These are phyloP conservation scores for Nadsonia starkeyi-henricii DNA, from an alignment of 1,139 yeast species.

Conservation along the genomic window DNA sequence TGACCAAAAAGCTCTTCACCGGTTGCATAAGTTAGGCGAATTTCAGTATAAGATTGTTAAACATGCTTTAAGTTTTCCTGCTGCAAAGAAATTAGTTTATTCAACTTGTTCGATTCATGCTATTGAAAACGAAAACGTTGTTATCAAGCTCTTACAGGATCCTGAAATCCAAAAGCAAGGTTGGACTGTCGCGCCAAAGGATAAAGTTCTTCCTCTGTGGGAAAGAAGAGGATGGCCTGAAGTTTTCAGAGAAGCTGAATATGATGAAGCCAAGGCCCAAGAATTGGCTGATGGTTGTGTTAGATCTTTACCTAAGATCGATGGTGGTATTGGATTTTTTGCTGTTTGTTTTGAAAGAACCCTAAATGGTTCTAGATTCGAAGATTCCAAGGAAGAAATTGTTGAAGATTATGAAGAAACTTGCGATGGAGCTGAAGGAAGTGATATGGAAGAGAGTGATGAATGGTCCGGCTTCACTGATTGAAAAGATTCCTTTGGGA, in stretches of 20 bases:
- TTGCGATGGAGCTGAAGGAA: background rate
- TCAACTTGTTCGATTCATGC: slow-evolving; percentile 93
- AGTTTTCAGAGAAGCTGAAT: slow-evolving; percentile 39
- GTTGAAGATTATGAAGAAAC: background rate
- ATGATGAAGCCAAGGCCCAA: slow-evolving; percentile 31
- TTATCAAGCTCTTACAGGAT: slow-evolving; percentile 58
- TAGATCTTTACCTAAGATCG: slow-evolving; percentile 69
- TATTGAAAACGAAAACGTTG: slow-evolving; percentile 88
- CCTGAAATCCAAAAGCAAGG: slow-evolving; percentile 44
- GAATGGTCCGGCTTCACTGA: slow-evolving; percentile 23
- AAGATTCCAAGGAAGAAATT: background rate
- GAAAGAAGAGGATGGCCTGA: slow-evolving; percentile 62
- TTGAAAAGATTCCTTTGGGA: background rate
- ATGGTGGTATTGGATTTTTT: slow-evolving; percentile 95
- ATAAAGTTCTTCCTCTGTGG: slow-evolving; percentile 69
- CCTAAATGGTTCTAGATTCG: background rate
- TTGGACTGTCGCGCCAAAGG: slow-evolving; percentile 58
- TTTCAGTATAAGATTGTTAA: slow-evolving; percentile 79
- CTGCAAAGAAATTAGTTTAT: slow-evolving; percentile 67
- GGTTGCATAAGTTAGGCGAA: slow-evolving; percentile 61
- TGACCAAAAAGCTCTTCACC: slow-evolving; percentile 31
- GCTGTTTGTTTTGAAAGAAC: slow-evolving; percentile 62
- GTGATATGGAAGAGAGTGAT: slow-evolving; percentile 6
- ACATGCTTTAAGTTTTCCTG: slow-evolving; percentile 77
- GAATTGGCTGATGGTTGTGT: slow-evolving; percentile 74